Percentiles rank a stretch among this genome's conserved stretches.
These are phyloP conservation scores for Phytophthora niederhauseri DNA, from an alignment of 352 stramenopile species.

Conservation along the genomic window DNA sequence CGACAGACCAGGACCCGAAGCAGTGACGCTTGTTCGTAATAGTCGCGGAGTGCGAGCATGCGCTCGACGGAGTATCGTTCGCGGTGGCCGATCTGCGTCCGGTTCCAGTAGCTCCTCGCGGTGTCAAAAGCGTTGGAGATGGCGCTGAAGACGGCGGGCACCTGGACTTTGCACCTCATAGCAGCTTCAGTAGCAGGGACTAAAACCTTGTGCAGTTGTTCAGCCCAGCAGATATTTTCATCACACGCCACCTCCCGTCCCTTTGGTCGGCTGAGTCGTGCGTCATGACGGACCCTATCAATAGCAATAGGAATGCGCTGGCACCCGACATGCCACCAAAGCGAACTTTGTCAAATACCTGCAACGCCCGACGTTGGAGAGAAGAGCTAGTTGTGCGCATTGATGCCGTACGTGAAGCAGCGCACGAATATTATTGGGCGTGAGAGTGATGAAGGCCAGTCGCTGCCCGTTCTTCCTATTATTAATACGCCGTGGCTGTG, in stretches of 20 bases:
- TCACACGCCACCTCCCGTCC: background rate
- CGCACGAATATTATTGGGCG: no score
- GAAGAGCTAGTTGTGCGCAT: no score
- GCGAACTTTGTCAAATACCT: no score
- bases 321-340: no score
- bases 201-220: background rate
- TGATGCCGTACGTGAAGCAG: no score
- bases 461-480: no score
- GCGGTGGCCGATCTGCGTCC: constrained; percentile 13
- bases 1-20: no score
- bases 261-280: background rate
- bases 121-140: background rate
- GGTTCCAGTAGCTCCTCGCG: background rate
- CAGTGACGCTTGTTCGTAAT: constrained; percentile 8
- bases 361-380: no score
- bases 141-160: background rate
- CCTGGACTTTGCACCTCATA: background rate
- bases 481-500: no score
- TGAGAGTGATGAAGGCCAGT: no score
- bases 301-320: background rate
- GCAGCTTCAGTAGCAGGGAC: background rate
- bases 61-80: constrained; percentile 12
- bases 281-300: background rate
- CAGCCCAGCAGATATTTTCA: no score
- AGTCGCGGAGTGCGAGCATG: constrained; percentile 12